Percentiles rank a stretch among this genome's conserved stretches.
phyloP scores from a whole-genome alignment of 768 basidiomycete genomes.

The Lepiota brunneoincarnata region DNA sequence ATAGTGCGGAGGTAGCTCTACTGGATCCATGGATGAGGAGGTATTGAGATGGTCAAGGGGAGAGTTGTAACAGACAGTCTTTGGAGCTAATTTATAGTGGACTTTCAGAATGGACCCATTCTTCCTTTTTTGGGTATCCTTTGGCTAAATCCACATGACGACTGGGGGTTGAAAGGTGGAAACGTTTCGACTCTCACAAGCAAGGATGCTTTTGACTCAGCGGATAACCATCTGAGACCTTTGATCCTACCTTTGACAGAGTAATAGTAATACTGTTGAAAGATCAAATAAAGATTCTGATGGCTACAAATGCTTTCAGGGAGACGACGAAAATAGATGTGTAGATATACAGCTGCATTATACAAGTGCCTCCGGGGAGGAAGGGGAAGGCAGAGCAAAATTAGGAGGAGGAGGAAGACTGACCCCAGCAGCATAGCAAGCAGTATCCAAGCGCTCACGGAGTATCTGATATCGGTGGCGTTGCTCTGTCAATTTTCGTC shows the following conservation, averaged over 20 bases:
- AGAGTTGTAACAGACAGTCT: slow-evolving; percentile 1
- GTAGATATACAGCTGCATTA: slow-evolving; percentile 20
- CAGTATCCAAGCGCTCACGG: slow-evolving; percentile 40
- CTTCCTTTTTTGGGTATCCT: slow-evolving; percentile 7
- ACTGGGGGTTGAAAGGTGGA: neutral
- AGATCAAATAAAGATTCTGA: neutral
- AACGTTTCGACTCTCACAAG: too few relatives aligned
- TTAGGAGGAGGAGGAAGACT: slow-evolving; percentile 39
- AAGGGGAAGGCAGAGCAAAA: slow-evolving; percentile 27
- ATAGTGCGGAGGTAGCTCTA: slow-evolving; percentile 7
- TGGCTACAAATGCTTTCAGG: neutral
- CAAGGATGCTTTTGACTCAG: too few relatives aligned
- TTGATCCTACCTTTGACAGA: neutral
- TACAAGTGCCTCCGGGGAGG: slow-evolving; percentile 24
- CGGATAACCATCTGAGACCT: too few relatives aligned
- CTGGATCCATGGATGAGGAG: slow-evolving; percentile 11
- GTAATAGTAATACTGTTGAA: neutral
- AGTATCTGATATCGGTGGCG: slow-evolving; percentile 44
- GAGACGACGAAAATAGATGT: slow-evolving; percentile 1
- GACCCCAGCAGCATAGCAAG: slow-evolving; percentile 49
- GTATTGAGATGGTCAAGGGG: neutral
- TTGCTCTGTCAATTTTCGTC: slow-evolving; percentile 39
- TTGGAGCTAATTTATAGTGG: slow-evolving; percentile 8
- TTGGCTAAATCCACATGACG: neutral
- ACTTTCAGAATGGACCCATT: neutral